Evolutionary conservation across 352 stramenopile genomes (phyloP), one percentile per base, ranked within the genome.

Genomic region (Pilasporangium apinafurcum): DNA sequence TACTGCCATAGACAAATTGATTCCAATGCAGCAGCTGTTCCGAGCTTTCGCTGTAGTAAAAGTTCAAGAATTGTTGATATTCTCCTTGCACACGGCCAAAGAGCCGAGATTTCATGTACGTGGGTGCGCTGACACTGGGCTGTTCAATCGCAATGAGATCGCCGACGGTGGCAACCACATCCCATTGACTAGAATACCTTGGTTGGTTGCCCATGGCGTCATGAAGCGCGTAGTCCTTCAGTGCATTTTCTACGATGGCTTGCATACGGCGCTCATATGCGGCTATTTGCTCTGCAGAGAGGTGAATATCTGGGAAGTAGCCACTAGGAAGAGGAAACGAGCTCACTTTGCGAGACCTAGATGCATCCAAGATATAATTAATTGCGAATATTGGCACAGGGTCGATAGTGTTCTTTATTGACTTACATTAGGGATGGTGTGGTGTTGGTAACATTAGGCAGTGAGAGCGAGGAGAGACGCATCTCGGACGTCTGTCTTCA

Each of bases 1-100:
- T 67, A 44, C 77, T 65, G 21, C 79, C 67, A 36, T 68, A 70
- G 64, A 86, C 73, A 49, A 86, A 69, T 40, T 86, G 72, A 51
- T 86, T 69, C 43, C 72, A 80, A 12, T 81, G 67, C 41, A 81
- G 84, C n/a, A 86, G 56, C 37, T 89, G 47, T 5, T 73, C 52
- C 14, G 58, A 51, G 4, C 47, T 81, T 30, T 68, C 63, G n/a
- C 71, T 64, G 51, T 89, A 86, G 59, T 63, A 74, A 31, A 86
- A 83, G 43, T 86, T 69, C 53, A 86, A 66, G 24, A 82, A 70
- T 26, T 77, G 67, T 26, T 53, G 58, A 51, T 80, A 89, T 51
- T 85, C 65, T 38, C 71, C 65, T 41, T 74, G 65, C 24, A 89
- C 45, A 28, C 69, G 60, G 12, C 74, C 77, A 40, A 84, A 84